phyloP scores from a whole-genome alignment of 192 early-diverging fungal species.

The Backusella tuberculispora region DNA sequence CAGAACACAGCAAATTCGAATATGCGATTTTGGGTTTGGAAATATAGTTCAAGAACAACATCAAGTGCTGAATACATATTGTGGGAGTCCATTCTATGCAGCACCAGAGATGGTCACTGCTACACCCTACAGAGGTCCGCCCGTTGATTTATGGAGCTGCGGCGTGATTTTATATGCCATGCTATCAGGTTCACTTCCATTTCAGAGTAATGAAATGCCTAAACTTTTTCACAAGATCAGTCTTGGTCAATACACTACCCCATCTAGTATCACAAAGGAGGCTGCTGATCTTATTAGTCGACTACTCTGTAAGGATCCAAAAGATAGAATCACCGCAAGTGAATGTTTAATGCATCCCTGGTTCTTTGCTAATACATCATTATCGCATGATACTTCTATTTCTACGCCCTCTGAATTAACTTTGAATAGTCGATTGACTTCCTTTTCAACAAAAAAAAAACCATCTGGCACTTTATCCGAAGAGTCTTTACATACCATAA shows the following conservation, averaged over 20 bases:
- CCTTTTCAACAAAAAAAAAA: neutral
- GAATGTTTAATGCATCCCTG: conserved; percentile 56
- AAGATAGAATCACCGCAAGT: conserved; percentile 52
- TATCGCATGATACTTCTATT: neutral
- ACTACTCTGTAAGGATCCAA: conserved; percentile 51
- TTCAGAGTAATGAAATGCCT: conserved; percentile 68
- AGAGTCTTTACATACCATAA: neutral
- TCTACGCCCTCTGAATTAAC: neutral
- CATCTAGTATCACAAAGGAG: conserved; percentile 39
- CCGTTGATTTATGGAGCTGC: conserved; percentile 70
- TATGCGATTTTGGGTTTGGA: conserved; percentile 94
- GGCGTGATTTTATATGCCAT: conserved; percentile 70
- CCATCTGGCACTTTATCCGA: neutral
- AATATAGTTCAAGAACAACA: conserved; percentile 26
- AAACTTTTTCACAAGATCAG: conserved; percentile 60
- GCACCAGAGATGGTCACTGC: conserved; percentile 68
- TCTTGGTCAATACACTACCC: conserved; percentile 52
- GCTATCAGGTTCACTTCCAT: conserved; percentile 67
- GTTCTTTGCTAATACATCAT: conserved; percentile 22
- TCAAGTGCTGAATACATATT: conserved; percentile 60
- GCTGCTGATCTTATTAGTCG: conserved; percentile 47
- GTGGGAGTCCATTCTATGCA: conserved; percentile 71
- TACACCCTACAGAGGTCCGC: conserved; percentile 58
- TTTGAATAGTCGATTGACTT: neutral
- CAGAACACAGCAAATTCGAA: conserved; percentile 67